Base-by-base conservation (phyloP, 768 basidiomycete genomes). In the Boletellus ananiceps region DNA sequence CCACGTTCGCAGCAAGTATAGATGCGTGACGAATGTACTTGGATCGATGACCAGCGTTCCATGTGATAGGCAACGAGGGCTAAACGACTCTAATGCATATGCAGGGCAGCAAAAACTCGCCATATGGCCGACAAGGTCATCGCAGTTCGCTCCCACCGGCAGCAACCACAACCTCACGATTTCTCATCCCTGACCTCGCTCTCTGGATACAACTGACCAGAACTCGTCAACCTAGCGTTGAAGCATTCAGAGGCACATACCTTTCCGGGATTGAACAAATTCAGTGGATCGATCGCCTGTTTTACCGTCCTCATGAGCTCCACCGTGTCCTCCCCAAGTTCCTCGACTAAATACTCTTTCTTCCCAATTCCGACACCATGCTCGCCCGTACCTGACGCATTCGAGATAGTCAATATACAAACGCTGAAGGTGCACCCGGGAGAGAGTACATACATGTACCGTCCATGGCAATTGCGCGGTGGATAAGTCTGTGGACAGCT, bases 361-460 rank as follows among this genome's bases (percentile, higher is more conserved):
- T 93, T 93, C 9, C 91, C 91, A 7, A 93, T 67, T 1, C 92
- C 91, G 13, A 93, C 85, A 0, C 91, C 91, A 64, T 93, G 91
- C 64, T 93, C 90, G 8, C 89, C 88, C 4, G 86, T 88, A 57
- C 85, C 85, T 88, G 52, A 19, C 3, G 19, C 2, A 19, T 19
- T 19, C 19, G 19, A 9, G 21, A 48, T 11, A 29, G n/a, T 56
- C 15, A 36, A 33, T 29, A 21, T 5, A 4, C 15, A 16, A 19
- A 25, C 3, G 0, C 5, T 3, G 0, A 43, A 9, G 38, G 37
- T 13, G 6, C 9, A 21, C 31, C 18, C 8, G 13, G 1, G 42
- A 15, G 33, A 19, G 3, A 39, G 14, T 37, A 67, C 82, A 54
- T 54, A 85, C 87, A 89, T 16, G 88, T 89, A 39, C 88, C 88